These are phyloP conservation scores for Pseudoperonospora humuli DNA, from an alignment of 352 stramenopile genomes.

Conservation along the genomic window DNA sequence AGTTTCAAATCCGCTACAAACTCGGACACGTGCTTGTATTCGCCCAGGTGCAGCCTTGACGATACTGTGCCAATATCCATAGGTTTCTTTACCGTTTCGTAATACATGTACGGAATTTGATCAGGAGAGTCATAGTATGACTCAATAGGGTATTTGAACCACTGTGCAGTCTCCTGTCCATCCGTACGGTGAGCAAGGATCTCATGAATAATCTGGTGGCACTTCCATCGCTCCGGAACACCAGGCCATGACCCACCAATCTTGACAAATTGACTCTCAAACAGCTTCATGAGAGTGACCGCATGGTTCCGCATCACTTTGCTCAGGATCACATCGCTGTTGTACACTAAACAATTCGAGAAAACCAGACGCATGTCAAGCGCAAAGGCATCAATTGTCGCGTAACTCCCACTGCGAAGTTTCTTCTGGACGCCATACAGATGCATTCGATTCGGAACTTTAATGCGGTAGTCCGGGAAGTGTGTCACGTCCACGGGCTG, in stretches of 20 bases:
- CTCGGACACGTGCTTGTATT: slow-evolving; percentile 49
- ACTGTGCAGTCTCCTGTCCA: slow-evolving; percentile 73
- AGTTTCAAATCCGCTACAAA: slow-evolving; percentile 61
- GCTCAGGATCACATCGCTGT: slow-evolving; percentile 77
- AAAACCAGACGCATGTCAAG: slow-evolving; percentile 77
- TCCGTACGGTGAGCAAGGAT: slow-evolving; percentile 65
- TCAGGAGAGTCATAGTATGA: slow-evolving; percentile 81
- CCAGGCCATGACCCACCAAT: slow-evolving; percentile 60
- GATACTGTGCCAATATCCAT: slow-evolving; percentile 84
- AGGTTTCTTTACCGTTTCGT: slow-evolving; percentile 62
- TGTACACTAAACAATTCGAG: slow-evolving; percentile 86
- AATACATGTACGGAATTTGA: slow-evolving; percentile 79
- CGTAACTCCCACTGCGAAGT: slow-evolving; percentile 62
- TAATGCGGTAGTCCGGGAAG: slow-evolving; percentile 81
- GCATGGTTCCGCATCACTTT: slow-evolving; percentile 80
- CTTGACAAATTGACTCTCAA: slow-evolving; percentile 66
- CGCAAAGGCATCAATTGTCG: slow-evolving; percentile 57
- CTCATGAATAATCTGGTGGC: slow-evolving; percentile 74
- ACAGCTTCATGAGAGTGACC: slow-evolving; percentile 78
- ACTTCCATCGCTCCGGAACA: slow-evolving; percentile 72
- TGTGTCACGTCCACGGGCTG: slow-evolving; percentile 74
- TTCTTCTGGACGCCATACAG: slow-evolving; percentile 83
- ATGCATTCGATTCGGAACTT: slow-evolving; percentile 80
- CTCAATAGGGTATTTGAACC: slow-evolving; percentile 83
- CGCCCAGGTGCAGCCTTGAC: slow-evolving; percentile 51